Evolutionary conservation across 2,329 filamentous ascomycete genomes (phyloP).

Genomic region (Xylaria sp.): DNA sequence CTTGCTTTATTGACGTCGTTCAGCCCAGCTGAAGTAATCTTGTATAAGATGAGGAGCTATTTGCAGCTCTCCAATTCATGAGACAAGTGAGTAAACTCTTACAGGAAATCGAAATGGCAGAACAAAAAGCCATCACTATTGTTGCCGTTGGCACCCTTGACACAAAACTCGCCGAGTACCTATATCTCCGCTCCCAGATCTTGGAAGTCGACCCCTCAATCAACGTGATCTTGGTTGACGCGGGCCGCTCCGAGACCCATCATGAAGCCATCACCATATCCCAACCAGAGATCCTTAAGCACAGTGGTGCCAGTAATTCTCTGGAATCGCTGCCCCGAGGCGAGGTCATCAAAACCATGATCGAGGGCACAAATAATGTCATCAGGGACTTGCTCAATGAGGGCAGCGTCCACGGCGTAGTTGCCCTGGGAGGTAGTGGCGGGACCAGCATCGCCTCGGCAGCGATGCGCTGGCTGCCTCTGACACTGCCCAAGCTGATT

Average conservation of each 20-base stretch:
- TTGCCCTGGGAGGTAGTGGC: constrained; percentile 71
- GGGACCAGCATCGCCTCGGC: constrained; percentile 70
- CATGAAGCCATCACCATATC: constrained; percentile 57
- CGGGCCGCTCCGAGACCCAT: constrained; percentile 59
- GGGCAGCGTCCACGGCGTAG: constrained; percentile 62
- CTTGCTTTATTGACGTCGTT: not conserved
- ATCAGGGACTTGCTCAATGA: constrained; percentile 55
- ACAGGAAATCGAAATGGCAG: constrained; percentile 33
- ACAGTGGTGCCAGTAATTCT: constrained; percentile 52
- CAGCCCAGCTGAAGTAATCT: not conserved
- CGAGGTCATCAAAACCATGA: constrained; percentile 66
- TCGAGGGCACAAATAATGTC: constrained; percentile 56
- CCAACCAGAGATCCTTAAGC: constrained; percentile 46
- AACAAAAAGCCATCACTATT: constrained; percentile 34
- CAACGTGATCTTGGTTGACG: constrained; percentile 63
- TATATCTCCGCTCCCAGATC: constrained; percentile 59
- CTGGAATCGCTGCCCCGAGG: constrained; percentile 60
- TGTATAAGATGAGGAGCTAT: not conserved
- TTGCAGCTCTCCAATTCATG: not conserved
- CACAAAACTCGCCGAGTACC: constrained; percentile 69
- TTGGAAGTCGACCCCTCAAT: constrained; percentile 53
- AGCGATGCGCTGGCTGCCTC: constrained; percentile 70
- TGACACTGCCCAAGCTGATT: constrained; percentile 77
- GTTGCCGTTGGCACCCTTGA: constrained; percentile 71
- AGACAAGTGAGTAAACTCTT: not conserved